Base-by-base conservation (phyloP, 441 rosid genomes). In the Syzygium malaccense region DNA sequence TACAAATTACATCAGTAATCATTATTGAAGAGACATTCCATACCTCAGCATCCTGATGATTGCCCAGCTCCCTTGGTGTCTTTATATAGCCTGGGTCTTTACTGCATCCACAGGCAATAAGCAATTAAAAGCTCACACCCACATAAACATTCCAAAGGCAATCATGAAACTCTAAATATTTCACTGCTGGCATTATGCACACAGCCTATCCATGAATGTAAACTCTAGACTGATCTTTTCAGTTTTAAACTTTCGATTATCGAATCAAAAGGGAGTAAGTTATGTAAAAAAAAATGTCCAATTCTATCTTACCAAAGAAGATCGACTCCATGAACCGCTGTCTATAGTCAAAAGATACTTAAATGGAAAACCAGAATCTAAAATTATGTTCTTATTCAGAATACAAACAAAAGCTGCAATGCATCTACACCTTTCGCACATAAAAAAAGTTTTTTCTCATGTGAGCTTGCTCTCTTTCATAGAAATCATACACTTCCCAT, bases 81-180 rank as follows among this genome's bases (percentile, higher is more conserved):
- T 93, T 93, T 56, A 96, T 91, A 89, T 88, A 97, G 79, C 99
- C 99, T 5, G 99, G 99, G 92, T 98, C 98, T 92, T 94, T 95
- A 64, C 99, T 95, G 98, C 93, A 96, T 62, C 71, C 58, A 89
- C 88, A 75, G 71, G 41, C 49, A 41, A 88, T 78, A 88, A 85
- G 87, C 48, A 55, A 89, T 87, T 37, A 90, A 0, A 75, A 23
- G 45, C 83, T 75, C 51, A 41, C 13, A 37, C n/a, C 51, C 3
- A 20, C 51, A 12, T 71, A 75, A 75, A 75, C 51, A 75, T 75
- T 75, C 83, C 51, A 75, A 75, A 75, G 51, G 83, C 83, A 75
- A 75, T 23, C 49, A 33, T 71, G 80, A 71, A 19, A 37, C 83
- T 75, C n/a, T 20, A 37, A 20, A 75, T 20, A 75, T 37, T 75